Evolutionary conservation across 768 basidiomycete genomes (phyloP).

Genomic region (Butyriboletus loyo): DNA sequence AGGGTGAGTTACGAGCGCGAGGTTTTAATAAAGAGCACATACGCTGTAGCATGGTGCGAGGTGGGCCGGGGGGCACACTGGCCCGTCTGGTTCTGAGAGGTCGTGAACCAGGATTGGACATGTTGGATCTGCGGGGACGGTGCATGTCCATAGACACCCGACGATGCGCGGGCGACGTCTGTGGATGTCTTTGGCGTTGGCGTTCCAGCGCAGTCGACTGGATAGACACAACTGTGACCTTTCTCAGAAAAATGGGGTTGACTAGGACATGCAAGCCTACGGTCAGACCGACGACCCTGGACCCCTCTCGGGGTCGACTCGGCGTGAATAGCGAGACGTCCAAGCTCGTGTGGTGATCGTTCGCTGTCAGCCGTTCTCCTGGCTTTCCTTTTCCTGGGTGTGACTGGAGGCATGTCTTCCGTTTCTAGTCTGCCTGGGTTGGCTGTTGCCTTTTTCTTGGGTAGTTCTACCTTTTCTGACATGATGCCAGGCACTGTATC

Average conservation of each 20-base stretch:
- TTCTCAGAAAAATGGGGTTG: constrained; percentile 7
- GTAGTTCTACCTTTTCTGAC: constrained; percentile 25
- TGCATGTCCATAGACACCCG: constrained; percentile 27
- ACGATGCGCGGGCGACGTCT: constrained; percentile 20
- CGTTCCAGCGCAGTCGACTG: constrained; percentile 23
- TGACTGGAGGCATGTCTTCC: constrained; percentile 12
- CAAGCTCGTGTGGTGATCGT: constrained; percentile 11
- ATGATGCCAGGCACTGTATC: constrained; percentile 16
- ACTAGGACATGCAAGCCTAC: constrained; percentile 15
- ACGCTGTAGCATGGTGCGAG: constrained; percentile 68
- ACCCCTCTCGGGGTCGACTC: constrained; percentile 13
- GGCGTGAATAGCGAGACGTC: constrained; percentile 10
- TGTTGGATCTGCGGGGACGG: constrained; percentile 21
- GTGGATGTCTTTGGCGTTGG: constrained; percentile 25
- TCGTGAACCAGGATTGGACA: constrained; percentile 20
- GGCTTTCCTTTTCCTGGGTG: constrained; percentile 30
- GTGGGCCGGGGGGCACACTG: constrained; percentile 29
- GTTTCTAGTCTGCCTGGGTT: constrained; percentile 14
- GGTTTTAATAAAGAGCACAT: constrained; percentile 23
- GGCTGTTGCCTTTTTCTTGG: constrained; percentile 23
- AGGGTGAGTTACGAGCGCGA: constrained; percentile 2
- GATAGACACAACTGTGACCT: constrained; percentile 16
- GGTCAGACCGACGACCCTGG: constrained; percentile 29
- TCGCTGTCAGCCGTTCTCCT: constrained; percentile 12
- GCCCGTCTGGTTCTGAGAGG: constrained; percentile 25